phyloP scores from a whole-genome alignment of 1,284 basidiomycete species.

The Boletus smithii region DNA sequence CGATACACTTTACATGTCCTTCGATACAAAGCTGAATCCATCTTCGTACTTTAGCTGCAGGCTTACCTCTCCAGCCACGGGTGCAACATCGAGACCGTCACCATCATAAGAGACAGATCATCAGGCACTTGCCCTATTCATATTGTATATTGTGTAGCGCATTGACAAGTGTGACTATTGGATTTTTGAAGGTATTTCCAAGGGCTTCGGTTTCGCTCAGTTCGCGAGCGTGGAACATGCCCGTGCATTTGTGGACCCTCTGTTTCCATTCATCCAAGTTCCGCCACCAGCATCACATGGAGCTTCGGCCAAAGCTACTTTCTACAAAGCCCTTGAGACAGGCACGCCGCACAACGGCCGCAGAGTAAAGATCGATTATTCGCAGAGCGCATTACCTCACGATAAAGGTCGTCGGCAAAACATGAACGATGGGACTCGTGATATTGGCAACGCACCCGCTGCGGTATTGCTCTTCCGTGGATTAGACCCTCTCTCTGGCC shows the following conservation, averaged over 20 bases:
- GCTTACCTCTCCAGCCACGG: constrained; percentile 72
- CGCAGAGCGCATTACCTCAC: constrained; percentile 70
- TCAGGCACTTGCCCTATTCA: constrained; percentile 87
- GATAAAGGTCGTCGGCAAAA: constrained; percentile 62
- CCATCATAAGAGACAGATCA: constrained; percentile 90
- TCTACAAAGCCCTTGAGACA: constrained; percentile 66
- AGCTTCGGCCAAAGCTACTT: constrained; percentile 63
- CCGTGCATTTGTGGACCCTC: constrained; percentile 80
- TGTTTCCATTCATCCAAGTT: constrained; percentile 80
- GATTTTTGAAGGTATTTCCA: constrained; percentile 78
- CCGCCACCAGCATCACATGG: constrained; percentile 81
- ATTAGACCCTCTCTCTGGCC: constrained; percentile 81
- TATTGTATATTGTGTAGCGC: constrained; percentile 59
- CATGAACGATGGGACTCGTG: constrained; percentile 86
- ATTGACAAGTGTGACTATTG: constrained; percentile 65
- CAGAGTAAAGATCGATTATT: constrained; percentile 88
- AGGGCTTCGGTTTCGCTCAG: constrained; percentile 92
- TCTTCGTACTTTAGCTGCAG: constrained; percentile 57
- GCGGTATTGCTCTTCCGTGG: constrained; percentile 84
- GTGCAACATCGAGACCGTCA: constrained; percentile 77
- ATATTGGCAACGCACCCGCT: constrained; percentile 82
- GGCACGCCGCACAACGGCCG: constrained; percentile 65
- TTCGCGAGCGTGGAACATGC: constrained; percentile 83
- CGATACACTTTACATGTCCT: constrained; percentile 37
- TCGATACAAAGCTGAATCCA: constrained; percentile 38